Conservation (phyloP, 176 grass and related monocot species). For the Otatea glauca region DNA sequence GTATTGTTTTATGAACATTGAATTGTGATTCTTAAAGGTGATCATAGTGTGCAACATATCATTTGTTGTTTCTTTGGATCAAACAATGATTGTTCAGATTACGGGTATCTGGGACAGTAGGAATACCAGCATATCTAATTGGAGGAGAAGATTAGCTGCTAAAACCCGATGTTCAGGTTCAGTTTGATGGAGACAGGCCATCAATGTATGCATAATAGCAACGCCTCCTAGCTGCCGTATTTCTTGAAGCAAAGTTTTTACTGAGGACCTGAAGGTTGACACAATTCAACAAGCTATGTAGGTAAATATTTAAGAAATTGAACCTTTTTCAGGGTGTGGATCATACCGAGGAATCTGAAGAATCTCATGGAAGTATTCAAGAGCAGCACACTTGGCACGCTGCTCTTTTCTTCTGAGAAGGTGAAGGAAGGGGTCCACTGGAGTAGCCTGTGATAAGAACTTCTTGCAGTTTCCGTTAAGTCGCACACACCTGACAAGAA, state of each 20-base stretch:
- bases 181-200: conserved; percentile 78
- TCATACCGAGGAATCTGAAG: conserved; percentile 82
- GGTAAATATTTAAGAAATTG: conserved; percentile 12
- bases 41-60: conserved; percentile 6
- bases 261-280: conserved; percentile 69
- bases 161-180: conserved; percentile 76
- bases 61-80: conserved; percentile 6
- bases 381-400: conserved; percentile 64
- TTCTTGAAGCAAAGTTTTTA: conserved; percentile 71
- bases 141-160: conserved; percentile 89
- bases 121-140: conserved; percentile 92
- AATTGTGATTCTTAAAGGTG: neutral
- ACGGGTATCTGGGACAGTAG: conserved; percentile 25
- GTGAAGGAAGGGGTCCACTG: conserved; percentile 88
- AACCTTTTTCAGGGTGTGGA: conserved; percentile 42
- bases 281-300: conserved; percentile 41
- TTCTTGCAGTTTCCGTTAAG: conserved; percentile 92
- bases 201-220: conserved; percentile 77
- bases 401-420: conserved; percentile 83
- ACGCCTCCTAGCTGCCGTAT: conserved; percentile 70
- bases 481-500: conserved; percentile 86
- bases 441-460: conserved; percentile 92
- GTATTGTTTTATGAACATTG: neutral
- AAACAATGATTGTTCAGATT: conserved; percentile 33
- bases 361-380: conserved; percentile 99